phyloP scores from a whole-genome alignment of 441 rosid species.

The Raphanus hybrid region DNA sequence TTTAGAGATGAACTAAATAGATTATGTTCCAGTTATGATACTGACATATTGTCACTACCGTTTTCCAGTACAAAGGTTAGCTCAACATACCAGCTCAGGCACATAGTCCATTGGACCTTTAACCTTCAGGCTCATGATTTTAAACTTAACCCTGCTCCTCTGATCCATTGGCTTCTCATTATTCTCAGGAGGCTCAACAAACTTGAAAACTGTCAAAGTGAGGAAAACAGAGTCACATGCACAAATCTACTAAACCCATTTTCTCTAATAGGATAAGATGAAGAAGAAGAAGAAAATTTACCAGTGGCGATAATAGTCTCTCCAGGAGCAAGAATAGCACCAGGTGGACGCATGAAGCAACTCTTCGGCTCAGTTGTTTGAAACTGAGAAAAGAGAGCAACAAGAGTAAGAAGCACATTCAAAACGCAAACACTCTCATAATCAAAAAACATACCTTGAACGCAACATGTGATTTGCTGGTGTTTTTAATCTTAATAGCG shows the following conservation, averaged over 20 bases:
- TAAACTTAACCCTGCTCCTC: constrained; percentile 73
- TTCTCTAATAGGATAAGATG: constrained; percentile 17
- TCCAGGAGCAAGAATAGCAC: constrained; percentile 71
- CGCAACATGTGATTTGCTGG: too few species aligned
- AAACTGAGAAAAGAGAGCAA: constrained; percentile 46
- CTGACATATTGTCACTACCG: not conserved
- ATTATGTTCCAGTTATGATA: not conserved
- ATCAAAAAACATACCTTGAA: too few species aligned
- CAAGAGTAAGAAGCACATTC: not conserved
- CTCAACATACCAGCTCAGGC: constrained; percentile 68
- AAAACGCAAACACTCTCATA: too few species aligned
- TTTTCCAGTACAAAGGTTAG: not conserved
- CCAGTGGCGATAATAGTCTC: constrained; percentile 73
- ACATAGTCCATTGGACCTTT: constrained; percentile 65
- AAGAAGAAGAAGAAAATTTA: constrained; percentile 31
- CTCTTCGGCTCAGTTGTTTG: constrained; percentile 84
- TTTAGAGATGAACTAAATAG: not conserved
- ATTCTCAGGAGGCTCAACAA: constrained; percentile 74
- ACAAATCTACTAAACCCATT: not conserved
- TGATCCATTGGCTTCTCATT: constrained; percentile 73
- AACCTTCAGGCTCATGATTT: constrained; percentile 75
- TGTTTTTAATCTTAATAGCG: too few species aligned
- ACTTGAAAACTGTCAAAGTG: constrained; percentile 62
- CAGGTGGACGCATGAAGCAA: constrained; percentile 87
- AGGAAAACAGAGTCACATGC: not conserved